Evolutionary conservation across 805 yeast genomes (phyloP).

Genomic region (Candida chauliodis): DNA sequence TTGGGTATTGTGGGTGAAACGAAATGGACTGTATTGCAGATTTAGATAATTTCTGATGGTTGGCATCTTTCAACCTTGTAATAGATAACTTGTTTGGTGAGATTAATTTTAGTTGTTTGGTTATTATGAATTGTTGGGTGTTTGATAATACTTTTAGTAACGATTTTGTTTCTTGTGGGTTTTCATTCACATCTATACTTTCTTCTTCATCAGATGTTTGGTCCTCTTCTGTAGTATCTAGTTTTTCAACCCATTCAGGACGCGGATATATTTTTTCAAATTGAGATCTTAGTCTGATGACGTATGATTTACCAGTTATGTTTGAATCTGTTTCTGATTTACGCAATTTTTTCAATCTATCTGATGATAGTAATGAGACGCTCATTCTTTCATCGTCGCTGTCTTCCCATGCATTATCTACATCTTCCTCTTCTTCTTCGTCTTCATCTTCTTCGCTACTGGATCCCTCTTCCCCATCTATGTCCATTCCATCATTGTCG

Average conservation of each 20-base stretch:
- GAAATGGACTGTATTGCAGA: constrained; percentile 82
- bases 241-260: constrained; percentile 71
- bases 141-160: constrained; percentile 29
- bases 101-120: constrained; percentile 51
- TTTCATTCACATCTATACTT: constrained; percentile 21
- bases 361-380: constrained; percentile 57
- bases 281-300: constrained; percentile 66
- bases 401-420: constrained; percentile 66
- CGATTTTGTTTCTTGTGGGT: constrained; percentile 21
- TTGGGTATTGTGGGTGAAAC: constrained; percentile 83
- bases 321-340: constrained; percentile 49
- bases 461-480: constrained; percentile 20
- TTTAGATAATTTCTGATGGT: constrained; percentile 59
- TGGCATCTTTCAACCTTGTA: constrained; percentile 84
- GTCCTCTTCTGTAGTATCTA: constrained; percentile 41
- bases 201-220: constrained; percentile 17
- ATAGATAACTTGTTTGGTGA: constrained; percentile 73
- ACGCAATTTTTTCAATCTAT: constrained; percentile 70
- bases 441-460: constrained; percentile 22
- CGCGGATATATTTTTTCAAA: constrained; percentile 70
- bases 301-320: constrained; percentile 59
- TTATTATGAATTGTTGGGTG: constrained; percentile 37
- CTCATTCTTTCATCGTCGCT: constrained; percentile 80
- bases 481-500: constrained; percentile 21
- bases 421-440: constrained; percentile 20